Evolutionary conservation across 108 stramenopile genomes (phyloP), one percentile per base, ranked within the genome.

Genomic region (Stephanodiscus minutulus): DNA sequence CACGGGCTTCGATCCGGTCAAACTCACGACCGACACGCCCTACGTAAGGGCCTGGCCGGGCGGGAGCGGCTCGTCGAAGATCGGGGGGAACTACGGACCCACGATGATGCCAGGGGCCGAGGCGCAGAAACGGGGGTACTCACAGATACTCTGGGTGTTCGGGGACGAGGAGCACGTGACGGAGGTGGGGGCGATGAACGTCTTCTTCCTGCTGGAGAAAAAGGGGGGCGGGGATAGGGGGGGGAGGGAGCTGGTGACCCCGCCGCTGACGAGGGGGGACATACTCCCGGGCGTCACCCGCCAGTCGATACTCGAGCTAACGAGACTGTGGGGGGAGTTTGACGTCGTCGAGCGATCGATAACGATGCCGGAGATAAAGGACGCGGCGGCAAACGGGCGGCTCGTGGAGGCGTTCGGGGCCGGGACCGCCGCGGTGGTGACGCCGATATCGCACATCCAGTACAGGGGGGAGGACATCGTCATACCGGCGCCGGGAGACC

Each of bases 141-240:
- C 85, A 1, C 93, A 99, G 80, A 82, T 98, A 53, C 79, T 99
- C 29, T 99, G 97, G 97, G 65, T 97, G 37, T 96, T 96, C 73
- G 96, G 96, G 15, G 88, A 96, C 7, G 70, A 93, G 41, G 81
- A 96, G 64, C 77, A 86, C 64, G 79, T 98, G 9, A 98, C 98
- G 2, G 98, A 99, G 75, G 97, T 97, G 8, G 98, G 98, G 25
- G 88, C 96, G 5, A 99, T 99, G 98, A 99, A 99, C 83, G 83
- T 99, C 25, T 98, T 99, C 77, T 91, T 97, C 67, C 68, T 92
- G 36, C 49, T 88, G 46, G 68, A 79, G 18, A 93, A 93, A 53
- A 72, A 82, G 54, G 81, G 86, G n/a, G 76, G 68, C 6, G 44
- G 28, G 22, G 22, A 10, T 22, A 78, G 70, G 53, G 73, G 73